A percentile compares a stretch with the other conserved stretches of the same genome.
Evolutionary conservation across 495 filamentous ascomycete species (phyloP).

Genomic region (Glonium stellatum): DNA sequence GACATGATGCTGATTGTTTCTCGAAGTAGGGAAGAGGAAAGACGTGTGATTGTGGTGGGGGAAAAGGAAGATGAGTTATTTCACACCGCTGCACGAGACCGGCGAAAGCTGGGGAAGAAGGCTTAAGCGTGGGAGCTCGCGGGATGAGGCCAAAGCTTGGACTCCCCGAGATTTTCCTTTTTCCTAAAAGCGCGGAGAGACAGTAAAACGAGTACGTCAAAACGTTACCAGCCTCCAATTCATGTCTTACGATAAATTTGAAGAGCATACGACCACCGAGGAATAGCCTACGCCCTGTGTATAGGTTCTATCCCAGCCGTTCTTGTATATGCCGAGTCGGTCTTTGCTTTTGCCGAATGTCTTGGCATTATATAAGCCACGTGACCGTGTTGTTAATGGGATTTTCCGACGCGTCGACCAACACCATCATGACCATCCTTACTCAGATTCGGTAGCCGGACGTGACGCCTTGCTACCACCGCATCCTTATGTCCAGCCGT

Average conservation of each 20-base stretch:
- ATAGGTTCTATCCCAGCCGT: too few relatives aligned
- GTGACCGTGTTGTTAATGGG: background rate
- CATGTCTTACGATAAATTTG: background rate
- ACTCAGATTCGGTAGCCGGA: background rate
- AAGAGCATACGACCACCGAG: background rate
- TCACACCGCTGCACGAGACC: background rate
- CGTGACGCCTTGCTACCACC: background rate
- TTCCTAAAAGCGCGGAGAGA: background rate
- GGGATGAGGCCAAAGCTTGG: background rate
- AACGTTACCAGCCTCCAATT: background rate
- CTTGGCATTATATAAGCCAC: background rate
- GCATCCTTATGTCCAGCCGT: slow-evolving; percentile 36
- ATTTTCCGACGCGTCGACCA: slow-evolving; percentile 3
- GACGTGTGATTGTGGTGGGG: background rate
- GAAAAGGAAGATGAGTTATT: slow-evolving; percentile 6
- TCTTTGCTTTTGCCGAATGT: background rate
- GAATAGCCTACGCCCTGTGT: too few relatives aligned
- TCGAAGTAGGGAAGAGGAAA: background rate
- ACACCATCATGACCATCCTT: background rate
- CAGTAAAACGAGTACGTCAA: background rate
- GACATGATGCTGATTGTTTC: slow-evolving; percentile 47
- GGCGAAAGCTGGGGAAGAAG: background rate
- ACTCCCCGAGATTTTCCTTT: background rate
- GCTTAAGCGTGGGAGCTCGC: background rate
- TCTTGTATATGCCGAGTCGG: too few relatives aligned